Percentiles rank a stretch among this genome's conserved stretches.
Evolutionary conservation across 2,329 filamentous ascomycete genomes (phyloP).

Genomic region (Penicillium oxalicum): DNA sequence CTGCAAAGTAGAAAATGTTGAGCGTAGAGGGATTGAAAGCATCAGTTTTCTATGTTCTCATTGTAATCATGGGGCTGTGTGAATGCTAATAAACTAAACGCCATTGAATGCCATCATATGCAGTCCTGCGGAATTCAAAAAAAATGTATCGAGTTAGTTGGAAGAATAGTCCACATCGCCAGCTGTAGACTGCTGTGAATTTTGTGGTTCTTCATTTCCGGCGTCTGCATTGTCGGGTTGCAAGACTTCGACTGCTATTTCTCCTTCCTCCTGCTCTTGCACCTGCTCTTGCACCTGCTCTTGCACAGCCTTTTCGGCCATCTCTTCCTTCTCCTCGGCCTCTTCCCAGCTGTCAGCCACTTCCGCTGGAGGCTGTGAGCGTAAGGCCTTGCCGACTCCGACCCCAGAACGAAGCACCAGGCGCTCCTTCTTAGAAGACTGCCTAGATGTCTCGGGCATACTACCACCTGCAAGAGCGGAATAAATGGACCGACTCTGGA

Average conservation of each 20-base stretch:
- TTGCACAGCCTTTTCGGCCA: conserved; percentile 26
- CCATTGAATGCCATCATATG: too few species aligned
- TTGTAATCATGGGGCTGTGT: too few species aligned
- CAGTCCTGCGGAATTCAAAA: too few species aligned
- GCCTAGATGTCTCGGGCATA: conserved; percentile 7
- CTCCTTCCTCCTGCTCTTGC: not conserved
- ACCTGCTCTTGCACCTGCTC: conserved; percentile 9
- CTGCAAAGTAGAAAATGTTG: too few species aligned
- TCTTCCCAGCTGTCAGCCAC: conserved; percentile 45
- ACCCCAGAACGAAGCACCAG: conserved; percentile 33
- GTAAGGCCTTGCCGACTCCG: conserved; percentile 26
- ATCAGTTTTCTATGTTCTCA: too few species aligned
- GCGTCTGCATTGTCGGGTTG: not conserved
- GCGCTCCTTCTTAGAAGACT: conserved; percentile 25
- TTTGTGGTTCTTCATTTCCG: not conserved
- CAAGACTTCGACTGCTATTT: not conserved
- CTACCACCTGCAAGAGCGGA: conserved; percentile 24
- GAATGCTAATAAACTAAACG: too few species aligned
- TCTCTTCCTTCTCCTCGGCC: conserved; percentile 40
- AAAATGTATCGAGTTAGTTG: too few species aligned
- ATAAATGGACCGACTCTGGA: conserved; percentile 27
- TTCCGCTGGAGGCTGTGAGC: conserved; percentile 21
- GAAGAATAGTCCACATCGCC: too few species aligned
- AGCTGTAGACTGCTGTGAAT: too few species aligned
- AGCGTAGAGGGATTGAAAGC: too few species aligned